Conservation (phyloP, 495 filamentous ascomycete genomes). For the Aspergillus leporis region DNA sequence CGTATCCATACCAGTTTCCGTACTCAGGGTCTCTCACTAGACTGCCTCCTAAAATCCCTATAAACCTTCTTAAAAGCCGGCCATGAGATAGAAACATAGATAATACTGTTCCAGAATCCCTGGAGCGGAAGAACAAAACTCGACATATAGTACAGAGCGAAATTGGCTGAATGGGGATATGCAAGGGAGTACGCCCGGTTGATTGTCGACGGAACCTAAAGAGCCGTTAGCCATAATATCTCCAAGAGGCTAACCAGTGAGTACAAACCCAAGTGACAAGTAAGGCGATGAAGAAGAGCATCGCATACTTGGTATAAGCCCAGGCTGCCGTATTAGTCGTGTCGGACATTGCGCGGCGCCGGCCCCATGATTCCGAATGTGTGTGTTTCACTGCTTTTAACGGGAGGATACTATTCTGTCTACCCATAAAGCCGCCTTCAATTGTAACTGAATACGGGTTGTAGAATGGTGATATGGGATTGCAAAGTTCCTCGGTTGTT, state of each 20-base stretch:
- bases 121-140: conserved; percentile 79
- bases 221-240: not conserved
- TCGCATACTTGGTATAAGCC: conserved; percentile 80
- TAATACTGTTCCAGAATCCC: conserved; percentile 84
- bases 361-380: conserved; percentile 15
- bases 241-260: not conserved
- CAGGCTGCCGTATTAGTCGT: conserved; percentile 55
- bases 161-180: conserved; percentile 50
- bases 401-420: conserved; percentile 2
- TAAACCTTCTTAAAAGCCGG: conserved; percentile 31
- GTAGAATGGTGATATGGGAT: conserved; percentile 15
- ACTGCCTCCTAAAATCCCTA: conserved; percentile 8
- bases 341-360: conserved; percentile 19
- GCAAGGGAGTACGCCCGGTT: conserved; percentile 75
- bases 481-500: not conserved
- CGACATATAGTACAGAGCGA: conserved; percentile 66
- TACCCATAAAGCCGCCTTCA: conserved; percentile 21
- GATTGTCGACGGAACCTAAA: conserved; percentile 69
- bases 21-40: not conserved
- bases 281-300: conserved; percentile 83
- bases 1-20: not conserved
- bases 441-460: conserved; percentile 41
- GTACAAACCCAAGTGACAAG: conserved; percentile 72
- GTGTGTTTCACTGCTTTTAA: conserved; percentile 14
- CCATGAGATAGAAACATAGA: conserved; percentile 69